These are phyloP conservation scores for Haplosporangium gracile DNA, from an alignment of 192 early-diverging fungal genomes.

Conservation along the genomic window DNA sequence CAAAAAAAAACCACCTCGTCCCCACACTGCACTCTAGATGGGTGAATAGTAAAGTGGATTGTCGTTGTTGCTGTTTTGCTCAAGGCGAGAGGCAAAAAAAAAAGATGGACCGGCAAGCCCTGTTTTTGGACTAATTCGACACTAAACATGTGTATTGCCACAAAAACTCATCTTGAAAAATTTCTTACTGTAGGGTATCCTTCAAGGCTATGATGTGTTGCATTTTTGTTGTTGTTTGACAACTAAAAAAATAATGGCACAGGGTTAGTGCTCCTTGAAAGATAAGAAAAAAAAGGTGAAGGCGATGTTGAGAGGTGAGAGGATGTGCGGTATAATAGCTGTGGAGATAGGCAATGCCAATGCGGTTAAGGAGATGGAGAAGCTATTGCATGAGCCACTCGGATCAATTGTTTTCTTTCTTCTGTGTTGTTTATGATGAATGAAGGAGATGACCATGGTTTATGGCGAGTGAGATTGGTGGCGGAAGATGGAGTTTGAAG, in stretches of 20 bases:
- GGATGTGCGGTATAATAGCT: background rate
- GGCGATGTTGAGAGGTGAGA: background rate
- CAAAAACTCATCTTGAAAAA: background rate
- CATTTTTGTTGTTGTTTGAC: background rate
- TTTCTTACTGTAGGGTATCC: background rate
- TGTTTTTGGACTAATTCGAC: background rate
- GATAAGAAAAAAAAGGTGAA: slow-evolving; percentile 5
- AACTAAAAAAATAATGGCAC: no score
- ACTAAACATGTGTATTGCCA: background rate
- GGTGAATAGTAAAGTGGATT: background rate
- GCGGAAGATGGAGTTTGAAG: background rate
- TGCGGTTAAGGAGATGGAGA: background rate
- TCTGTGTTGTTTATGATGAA: background rate
- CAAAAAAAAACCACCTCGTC: no score
- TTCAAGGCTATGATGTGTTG: background rate
- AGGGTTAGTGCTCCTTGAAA: background rate
- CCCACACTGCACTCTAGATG: no score
- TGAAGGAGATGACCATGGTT: background rate
- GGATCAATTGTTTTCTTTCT: background rate
- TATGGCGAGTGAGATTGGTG: background rate
- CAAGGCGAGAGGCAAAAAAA: background rate
- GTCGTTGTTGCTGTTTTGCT: background rate
- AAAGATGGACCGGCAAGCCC: slow-evolving; percentile 2
- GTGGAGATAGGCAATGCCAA: background rate
- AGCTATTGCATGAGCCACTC: background rate